Evolutionary conservation across 352 stramenopile species (phyloP), one percentile per base, ranked within the genome.

Genomic region (Elongisporangium prolatum): DNA sequence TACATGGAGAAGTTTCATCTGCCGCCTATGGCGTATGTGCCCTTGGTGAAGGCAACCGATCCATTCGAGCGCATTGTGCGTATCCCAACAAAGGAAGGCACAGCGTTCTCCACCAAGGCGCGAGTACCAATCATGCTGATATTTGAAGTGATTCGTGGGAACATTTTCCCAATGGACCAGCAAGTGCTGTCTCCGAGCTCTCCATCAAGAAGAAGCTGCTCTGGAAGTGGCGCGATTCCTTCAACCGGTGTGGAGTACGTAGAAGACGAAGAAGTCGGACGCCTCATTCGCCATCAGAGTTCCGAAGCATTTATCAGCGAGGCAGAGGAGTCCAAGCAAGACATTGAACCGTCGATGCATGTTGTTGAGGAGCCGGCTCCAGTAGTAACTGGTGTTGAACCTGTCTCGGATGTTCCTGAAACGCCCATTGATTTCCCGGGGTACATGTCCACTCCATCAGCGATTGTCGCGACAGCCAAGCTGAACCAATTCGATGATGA

Each of bases 1-100:
- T 89, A 95, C 65, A 64, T 96, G 50, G 80, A 91, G 56, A 95
- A 88, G 53, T 66, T 95, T n/a, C 74, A 77, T 52, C 54, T 95
- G 40, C 86, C 84, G n/a, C 84, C 84, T 2, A 94, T 95, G 81
- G 88, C 86, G 17, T 96, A 95, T 57, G 86, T 96, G 11, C 88
- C 88, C 7, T 69, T 95, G 13, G 83, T 91, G 17, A 94, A 95
- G 57, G 88, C 86, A 8, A 94, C 86, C 1, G 88, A 96, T 57
- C 85, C 88, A 21, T 94, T 94, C 57, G 87, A 96, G 62, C 85
- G 85, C 11, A 93, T 96, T 28, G 77, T 93, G 34, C 78, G 80
- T 21, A 91, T 96, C 57, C 85, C 85, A 6, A 82, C 77, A 1
- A 92, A 91, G 40, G 86, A 96, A 84, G 86, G 86, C 37, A 94